These are phyloP conservation scores for Aspergillus wentii DNA, from an alignment of 495 filamentous ascomycete species.

Conservation along the genomic window DNA sequence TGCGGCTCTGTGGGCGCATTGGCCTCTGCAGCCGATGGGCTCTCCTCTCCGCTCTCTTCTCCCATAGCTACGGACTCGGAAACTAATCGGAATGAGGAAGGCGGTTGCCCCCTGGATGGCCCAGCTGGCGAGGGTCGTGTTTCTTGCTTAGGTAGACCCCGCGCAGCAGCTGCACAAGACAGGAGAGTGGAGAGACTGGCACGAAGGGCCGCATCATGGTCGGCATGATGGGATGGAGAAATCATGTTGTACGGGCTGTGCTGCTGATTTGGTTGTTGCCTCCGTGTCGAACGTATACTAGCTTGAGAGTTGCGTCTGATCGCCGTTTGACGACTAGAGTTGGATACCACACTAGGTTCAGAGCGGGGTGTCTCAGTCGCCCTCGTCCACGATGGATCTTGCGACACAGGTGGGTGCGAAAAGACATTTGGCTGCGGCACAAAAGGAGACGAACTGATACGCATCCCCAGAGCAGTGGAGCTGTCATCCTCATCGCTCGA, in stretches of 20 bases:
- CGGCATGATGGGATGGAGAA: constrained; percentile 72
- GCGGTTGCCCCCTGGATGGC: constrained; percentile 20
- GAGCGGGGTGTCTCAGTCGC: constrained; percentile 37
- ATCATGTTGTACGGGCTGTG: constrained; percentile 58
- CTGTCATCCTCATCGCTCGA: constrained; percentile 70
- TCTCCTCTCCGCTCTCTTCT: constrained; percentile 29
- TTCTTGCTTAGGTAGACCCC: constrained; percentile 67
- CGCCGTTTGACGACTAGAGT: constrained; percentile 31
- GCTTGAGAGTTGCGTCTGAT: constrained; percentile 34
- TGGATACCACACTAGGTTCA: constrained; percentile 32
- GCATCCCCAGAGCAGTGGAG: constrained; percentile 71
- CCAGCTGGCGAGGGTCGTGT: constrained; percentile 21
- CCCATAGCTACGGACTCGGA: constrained; percentile 70
- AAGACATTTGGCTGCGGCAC: constrained; percentile 88
- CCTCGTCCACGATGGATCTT: constrained; percentile 46
- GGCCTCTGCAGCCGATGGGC: constrained; percentile 12
- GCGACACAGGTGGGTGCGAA: constrained; percentile 69
- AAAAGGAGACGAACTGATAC: constrained; percentile 56
- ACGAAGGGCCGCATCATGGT: constrained; percentile 89
- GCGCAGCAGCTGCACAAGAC: constrained; percentile 83
- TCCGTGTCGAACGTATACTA: constrained; percentile 22
- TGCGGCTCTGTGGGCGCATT: constrained; percentile 16
- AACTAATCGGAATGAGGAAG: constrained; percentile 56
- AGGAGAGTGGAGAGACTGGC: constrained; percentile 92
- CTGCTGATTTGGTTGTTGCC: constrained; percentile 24